Evolutionary conservation across 73 alveolate species (phyloP), one percentile per base, ranked within the genome.

Genomic region (Stentor coeruleus): DNA sequence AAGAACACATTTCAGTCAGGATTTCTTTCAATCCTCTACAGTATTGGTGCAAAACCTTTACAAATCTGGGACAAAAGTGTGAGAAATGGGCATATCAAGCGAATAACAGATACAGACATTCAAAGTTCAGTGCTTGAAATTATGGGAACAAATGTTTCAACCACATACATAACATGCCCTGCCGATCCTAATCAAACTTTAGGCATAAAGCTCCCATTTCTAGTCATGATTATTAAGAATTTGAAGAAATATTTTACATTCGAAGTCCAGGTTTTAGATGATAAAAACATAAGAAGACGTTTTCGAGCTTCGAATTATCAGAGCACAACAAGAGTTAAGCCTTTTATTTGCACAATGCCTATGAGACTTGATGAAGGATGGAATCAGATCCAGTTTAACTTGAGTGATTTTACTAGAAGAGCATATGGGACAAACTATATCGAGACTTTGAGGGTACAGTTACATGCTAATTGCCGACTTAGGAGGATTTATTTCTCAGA

Each of bases 291-390:
- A 36, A 96, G 98, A 81, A 91, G 99, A 87, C 89, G 99, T 74
- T 96, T 96, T 90, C 86, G 99, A 87, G 99, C 99, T 26, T 95
- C 99, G 1, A 96, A 96, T 90, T 96, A 95, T 82, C 96, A 94
- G 87, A 83, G 93, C 49, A 94, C 98, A 57, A 96, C 99, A 14
- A 91, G 99, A 86, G 99, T 96, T 28, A 96, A 96, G 87, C 99
- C 99, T 37, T 96, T 95, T 91, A 95, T 96, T 83, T 96, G 99
- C 81, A 95, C 99, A 57, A 96, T 96, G 92, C 96, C 96, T 66
- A 88, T 91, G 94, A 91, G 90, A 86, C 39, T 91, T 74, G 96
- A 91, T 76, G 96, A 91, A 81, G 96, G 96, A 26, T 89, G 95
- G 96, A 91, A 91, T 82, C 85, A 91, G 86, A 91, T 91, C 39